A percentile compares a stretch with the other conserved stretches of the same genome.
These are phyloP conservation scores for Exophiala phaeomuriformis DNA, from an alignment of 2,329 filamentous ascomycete species.

Conservation along the genomic window DNA sequence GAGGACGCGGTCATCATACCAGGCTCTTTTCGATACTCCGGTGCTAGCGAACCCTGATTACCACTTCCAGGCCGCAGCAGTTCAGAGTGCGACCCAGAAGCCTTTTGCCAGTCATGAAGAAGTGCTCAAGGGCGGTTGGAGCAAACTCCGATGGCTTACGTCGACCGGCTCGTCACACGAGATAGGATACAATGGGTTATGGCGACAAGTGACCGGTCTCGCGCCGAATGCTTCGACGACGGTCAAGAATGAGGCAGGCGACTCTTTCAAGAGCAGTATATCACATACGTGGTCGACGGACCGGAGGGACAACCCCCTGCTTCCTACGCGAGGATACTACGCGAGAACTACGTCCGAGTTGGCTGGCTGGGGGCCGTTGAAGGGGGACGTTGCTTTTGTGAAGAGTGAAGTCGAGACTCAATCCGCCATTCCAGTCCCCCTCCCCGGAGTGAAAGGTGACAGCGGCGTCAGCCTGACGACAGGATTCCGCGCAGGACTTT, in stretches of 20 bases:
- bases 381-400: constrained; percentile 86
- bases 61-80: constrained; percentile 67
- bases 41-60: constrained; percentile 77
- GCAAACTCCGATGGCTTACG: constrained; percentile 69
- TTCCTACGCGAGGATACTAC: constrained; percentile 76
- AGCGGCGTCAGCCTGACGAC: constrained; percentile 77
- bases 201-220: constrained; percentile 82
- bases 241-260: constrained; percentile 76
- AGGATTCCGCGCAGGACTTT: constrained; percentile 69
- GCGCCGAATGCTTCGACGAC: constrained; percentile 68
- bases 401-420: constrained; percentile 84
- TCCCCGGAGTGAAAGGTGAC: constrained; percentile 60
- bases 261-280: constrained; percentile 81
- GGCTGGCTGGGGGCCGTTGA: constrained; percentile 76
- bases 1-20: constrained; percentile 84
- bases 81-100: constrained; percentile 80
- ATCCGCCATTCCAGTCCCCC: constrained; percentile 63
- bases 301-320: constrained; percentile 71
- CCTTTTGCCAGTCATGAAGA: constrained; percentile 93
- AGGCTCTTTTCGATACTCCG: constrained; percentile 74
- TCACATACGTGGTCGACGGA: constrained; percentile 76
- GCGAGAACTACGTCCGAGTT: constrained; percentile 71
- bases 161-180: constrained; percentile 62
- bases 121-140: constrained; percentile 66
- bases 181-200: constrained; percentile 69